These are phyloP conservation scores for Noccaea bulbosa DNA, from an alignment of 345 rosid species.

Conservation along the genomic window DNA sequence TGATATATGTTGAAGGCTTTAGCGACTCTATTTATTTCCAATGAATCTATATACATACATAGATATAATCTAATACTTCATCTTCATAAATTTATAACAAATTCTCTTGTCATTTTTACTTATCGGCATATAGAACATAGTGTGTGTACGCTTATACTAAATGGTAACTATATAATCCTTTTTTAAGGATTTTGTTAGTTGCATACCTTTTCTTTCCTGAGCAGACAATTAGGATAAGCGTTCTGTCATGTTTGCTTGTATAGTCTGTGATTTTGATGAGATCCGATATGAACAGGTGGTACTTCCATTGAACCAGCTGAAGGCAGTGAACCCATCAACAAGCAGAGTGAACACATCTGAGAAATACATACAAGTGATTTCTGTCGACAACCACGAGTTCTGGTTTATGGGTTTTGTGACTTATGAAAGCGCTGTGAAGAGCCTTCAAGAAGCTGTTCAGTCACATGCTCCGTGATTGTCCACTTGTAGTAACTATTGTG, in stretches of 20 bases:
- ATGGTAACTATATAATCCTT: not conserved
- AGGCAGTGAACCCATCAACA: constrained; percentile 77
- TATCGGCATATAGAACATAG: not conserved
- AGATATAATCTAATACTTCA: not conserved
- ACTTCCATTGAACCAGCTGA: constrained; percentile 69
- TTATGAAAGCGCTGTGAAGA: constrained; percentile 78
- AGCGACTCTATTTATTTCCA: not conserved
- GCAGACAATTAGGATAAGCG: not conserved
- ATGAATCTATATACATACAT: not conserved
- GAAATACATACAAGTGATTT: constrained; percentile 81
- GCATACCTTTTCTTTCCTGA: not conserved
- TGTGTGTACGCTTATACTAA: not conserved
- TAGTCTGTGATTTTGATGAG: constrained; percentile 5
- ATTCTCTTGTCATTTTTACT: not conserved
- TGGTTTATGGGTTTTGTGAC: constrained; percentile 93
- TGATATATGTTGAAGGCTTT: not conserved
- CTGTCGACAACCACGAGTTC: constrained; percentile 84
- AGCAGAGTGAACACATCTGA: constrained; percentile 76
- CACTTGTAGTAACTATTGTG: constrained; percentile 21
- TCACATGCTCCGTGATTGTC: constrained; percentile 39
- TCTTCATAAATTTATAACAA: not conserved
- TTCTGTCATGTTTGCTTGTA: not conserved
- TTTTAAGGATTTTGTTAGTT: constrained; percentile 3
- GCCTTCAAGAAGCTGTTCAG: constrained; percentile 60
- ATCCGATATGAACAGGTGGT: constrained; percentile 53